A percentile compares a stretch with the other conserved stretches of the same genome.
phyloP scores from a whole-genome alignment of 1,139 yeast genomes.

The Spathaspora sp. region DNA sequence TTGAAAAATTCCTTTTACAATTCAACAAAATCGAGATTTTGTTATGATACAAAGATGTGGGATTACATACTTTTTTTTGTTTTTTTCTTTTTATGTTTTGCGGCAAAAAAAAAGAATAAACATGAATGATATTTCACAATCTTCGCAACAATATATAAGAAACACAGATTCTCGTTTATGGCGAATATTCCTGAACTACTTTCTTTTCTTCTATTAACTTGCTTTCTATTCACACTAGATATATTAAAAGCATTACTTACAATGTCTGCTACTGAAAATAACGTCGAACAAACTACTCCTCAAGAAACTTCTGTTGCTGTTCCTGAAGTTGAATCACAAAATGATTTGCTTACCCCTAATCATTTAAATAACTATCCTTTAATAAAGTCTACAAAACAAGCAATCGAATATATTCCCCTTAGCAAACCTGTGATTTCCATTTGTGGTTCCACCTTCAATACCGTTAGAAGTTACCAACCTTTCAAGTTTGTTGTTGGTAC shows the following conservation, averaged over 20 bases:
- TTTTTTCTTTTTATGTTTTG: constrained; percentile 1
- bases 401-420: constrained; percentile 21
- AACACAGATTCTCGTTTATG: constrained; percentile 7
- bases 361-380: constrained; percentile 29
- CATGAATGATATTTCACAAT: constrained; percentile 1
- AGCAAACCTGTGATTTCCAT: constrained; percentile 14
- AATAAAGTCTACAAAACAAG: constrained; percentile 19
- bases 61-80: neutral
- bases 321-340: neutral
- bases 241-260: constrained; percentile 11
- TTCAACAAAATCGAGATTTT: too few relatives aligned
- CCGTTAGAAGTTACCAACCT: constrained; percentile 25
- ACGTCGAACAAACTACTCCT: neutral
- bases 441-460: constrained; percentile 17
- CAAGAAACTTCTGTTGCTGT: neutral
- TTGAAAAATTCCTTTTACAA: too few relatives aligned
- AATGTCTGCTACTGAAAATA: constrained; percentile 10
- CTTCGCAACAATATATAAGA: constrained; percentile 1
- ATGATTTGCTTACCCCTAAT: constrained; percentile 7
- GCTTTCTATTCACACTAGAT: constrained; percentile 15
- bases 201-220: constrained; percentile 14
- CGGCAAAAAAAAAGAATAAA: neutral
- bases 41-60: neutral
- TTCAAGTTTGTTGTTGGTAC: constrained; percentile 24
- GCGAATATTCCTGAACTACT: constrained; percentile 12